Conservation (phyloP, 768 basidiomycete species). For the Mycena albidolilacea region DNA sequence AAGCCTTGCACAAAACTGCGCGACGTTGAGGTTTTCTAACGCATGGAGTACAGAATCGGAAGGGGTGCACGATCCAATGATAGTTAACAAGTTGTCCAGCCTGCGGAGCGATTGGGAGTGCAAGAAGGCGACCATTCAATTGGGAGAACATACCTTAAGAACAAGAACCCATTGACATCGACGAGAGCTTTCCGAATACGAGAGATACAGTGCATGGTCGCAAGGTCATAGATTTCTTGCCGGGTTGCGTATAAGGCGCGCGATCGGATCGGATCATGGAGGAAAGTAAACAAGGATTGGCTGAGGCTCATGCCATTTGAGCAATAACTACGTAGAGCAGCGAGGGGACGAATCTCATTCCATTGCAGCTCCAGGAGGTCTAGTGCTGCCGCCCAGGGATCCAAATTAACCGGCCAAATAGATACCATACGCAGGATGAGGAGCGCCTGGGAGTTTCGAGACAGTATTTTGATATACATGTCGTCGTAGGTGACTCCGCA, state of each 20-base stretch:
- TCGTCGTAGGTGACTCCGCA: too few species aligned
- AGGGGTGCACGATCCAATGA: neutral
- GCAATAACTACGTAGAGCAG: neutral
- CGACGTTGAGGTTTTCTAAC: neutral
- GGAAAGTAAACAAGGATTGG: neutral
- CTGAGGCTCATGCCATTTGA: too few species aligned
- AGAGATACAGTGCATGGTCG: slow-evolving; percentile 1
- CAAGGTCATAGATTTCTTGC: neutral
- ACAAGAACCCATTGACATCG: neutral
- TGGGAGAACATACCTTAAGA: neutral
- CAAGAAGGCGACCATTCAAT: neutral
- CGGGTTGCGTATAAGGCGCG: neutral
- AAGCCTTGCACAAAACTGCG: neutral
- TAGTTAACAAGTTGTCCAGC: neutral
- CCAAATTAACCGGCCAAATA: neutral
- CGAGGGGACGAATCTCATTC: neutral
- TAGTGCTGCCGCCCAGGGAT: neutral
- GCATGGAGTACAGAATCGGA: neutral
- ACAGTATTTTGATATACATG: neutral
- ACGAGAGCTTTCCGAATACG: neutral
- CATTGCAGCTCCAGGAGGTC: slow-evolving; percentile 10
- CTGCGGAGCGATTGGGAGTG: neutral
- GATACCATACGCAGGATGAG: neutral
- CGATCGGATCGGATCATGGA: neutral
- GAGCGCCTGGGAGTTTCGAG: neutral